These are phyloP conservation scores for Tulasnella sp. DNA, from an alignment of 768 basidiomycete species.

Conservation along the genomic window DNA sequence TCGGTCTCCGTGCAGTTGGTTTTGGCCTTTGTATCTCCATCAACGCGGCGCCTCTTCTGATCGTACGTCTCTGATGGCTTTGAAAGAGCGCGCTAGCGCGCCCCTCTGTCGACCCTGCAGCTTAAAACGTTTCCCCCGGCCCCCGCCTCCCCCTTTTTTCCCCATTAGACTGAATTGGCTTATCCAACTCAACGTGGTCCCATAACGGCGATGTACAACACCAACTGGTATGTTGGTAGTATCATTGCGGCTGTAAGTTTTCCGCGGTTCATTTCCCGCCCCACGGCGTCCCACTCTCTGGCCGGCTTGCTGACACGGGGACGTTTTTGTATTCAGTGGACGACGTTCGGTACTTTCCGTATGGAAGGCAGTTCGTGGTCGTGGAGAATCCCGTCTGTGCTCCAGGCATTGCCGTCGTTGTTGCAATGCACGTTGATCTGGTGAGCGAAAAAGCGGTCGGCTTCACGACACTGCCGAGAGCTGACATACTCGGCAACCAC, in stretches of 20 bases:
- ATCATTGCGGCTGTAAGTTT: conserved; percentile 34
- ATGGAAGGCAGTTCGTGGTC: conserved; percentile 29
- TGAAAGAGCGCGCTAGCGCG: background rate
- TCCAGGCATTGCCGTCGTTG: conserved; percentile 52
- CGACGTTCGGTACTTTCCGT: conserved; percentile 39
- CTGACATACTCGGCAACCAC: too few species aligned
- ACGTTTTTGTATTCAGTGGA: conserved; percentile 30
- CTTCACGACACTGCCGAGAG: background rate
- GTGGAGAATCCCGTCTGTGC: conserved; percentile 48
- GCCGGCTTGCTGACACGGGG: background rate
- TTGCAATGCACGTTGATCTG: conserved; percentile 49
- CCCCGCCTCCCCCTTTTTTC: background rate
- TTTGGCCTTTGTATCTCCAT: conserved; percentile 53
- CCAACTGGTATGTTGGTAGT: conserved; percentile 68
- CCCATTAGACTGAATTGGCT: conserved; percentile 33
- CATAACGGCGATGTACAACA: conserved; percentile 39
- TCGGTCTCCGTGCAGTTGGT: conserved; percentile 42
- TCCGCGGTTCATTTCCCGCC: background rate
- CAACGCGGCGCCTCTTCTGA: conserved; percentile 37
- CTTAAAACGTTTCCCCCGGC: background rate
- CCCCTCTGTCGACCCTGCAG: background rate
- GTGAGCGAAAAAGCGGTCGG: conserved; percentile 23
- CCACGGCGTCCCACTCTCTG: background rate
- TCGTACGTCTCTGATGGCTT: background rate
- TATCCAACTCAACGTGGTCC: conserved; percentile 51